Conservation (phyloP, 148 eudicot species). For the Nepenthes gracilis region DNA sequence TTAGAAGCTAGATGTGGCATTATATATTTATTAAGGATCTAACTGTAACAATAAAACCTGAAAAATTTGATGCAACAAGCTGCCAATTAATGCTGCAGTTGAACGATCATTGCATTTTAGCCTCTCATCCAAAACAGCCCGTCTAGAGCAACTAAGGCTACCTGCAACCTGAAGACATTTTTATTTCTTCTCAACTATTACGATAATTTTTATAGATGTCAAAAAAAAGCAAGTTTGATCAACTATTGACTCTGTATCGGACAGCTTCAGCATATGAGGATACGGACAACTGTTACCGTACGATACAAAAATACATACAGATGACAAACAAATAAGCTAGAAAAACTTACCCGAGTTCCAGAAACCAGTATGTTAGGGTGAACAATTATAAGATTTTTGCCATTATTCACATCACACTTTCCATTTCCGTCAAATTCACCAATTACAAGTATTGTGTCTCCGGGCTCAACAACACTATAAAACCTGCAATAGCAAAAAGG, state of each 20-base stretch:
- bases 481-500: slow-evolving; percentile 33
- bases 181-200: slow-evolving; percentile 3
- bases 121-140: slow-evolving; percentile 92
- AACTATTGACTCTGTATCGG: too few relatives aligned
- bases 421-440: slow-evolving; percentile 71
- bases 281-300: too few relatives aligned
- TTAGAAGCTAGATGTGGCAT: not conserved
- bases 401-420: slow-evolving; percentile 65
- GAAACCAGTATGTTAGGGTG: slow-evolving; percentile 82
- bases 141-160: slow-evolving; percentile 86
- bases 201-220: not conserved
- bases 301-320: not conserved
- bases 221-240: not conserved
- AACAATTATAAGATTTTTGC: slow-evolving; percentile 64
- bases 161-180: slow-evolving; percentile 55
- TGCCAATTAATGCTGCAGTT: slow-evolving; percentile 78
- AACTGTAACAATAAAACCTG: slow-evolving; percentile 35
- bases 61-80: slow-evolving; percentile 85
- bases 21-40: not conserved
- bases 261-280: too few relatives aligned
- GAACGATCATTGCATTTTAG: slow-evolving; percentile 60
- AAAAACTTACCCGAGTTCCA: slow-evolving; percentile 73
- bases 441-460: slow-evolving; percentile 74
- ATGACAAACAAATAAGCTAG: not conserved
- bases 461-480: slow-evolving; percentile 75